These are phyloP conservation scores for Cucumis sativus DNA, from an alignment of 306 rosid species.

Conservation along the genomic window DNA sequence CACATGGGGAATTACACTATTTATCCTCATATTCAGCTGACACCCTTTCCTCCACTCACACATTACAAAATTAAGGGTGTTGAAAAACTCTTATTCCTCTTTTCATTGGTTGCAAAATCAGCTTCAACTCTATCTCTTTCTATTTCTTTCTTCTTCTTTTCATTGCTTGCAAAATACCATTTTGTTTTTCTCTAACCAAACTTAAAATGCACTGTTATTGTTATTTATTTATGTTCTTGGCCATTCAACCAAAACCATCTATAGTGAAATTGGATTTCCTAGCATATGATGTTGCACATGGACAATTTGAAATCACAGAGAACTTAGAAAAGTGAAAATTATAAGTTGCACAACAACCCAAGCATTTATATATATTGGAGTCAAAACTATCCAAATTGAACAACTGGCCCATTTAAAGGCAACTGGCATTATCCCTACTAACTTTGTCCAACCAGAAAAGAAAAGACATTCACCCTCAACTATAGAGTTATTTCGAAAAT, in stretches of 20 bases:
- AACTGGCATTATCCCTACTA: neutral
- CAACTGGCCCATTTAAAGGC: neutral
- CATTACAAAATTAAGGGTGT: neutral
- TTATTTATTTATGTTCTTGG: neutral
- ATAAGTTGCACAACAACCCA: neutral
- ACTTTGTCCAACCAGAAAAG: neutral
- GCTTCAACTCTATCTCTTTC: too few species aligned
- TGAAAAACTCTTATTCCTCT: neutral
- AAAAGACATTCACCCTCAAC: neutral
- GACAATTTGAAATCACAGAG: neutral
- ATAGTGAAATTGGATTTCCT: neutral
- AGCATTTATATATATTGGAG: neutral
- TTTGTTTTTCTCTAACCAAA: neutral
- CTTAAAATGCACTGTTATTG: neutral
- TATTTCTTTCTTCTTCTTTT: neutral
- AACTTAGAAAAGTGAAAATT: neutral
- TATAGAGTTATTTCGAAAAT: neutral
- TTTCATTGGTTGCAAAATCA: neutral
- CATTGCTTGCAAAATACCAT: neutral
- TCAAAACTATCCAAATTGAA: neutral
- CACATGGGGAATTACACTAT: neutral
- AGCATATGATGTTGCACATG: neutral
- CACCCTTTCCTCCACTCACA: neutral
- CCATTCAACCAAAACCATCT: neutral
- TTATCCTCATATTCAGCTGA: neutral